Evolutionary conservation across 1,284 basidiomycete species (phyloP).

Genomic region (Puccinia horiana): DNA sequence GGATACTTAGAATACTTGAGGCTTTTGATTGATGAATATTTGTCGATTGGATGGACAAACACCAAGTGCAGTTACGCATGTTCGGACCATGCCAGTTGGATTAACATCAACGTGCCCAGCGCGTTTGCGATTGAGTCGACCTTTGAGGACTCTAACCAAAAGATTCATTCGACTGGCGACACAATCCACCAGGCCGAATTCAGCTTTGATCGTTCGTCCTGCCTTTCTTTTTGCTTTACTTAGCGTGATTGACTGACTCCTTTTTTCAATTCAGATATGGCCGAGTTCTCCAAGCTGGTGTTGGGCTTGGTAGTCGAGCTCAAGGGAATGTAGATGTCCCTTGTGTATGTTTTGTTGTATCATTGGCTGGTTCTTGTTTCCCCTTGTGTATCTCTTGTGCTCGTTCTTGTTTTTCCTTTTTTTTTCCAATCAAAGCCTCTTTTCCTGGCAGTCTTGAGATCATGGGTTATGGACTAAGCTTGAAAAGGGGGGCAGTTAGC

Average conservation of each 20-base stretch:
- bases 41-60: constrained; percentile 59
- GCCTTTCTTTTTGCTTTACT: not conserved
- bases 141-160: constrained; percentile 66
- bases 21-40: constrained; percentile 53
- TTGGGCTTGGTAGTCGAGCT: constrained; percentile 25
- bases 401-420: too few relatives aligned
- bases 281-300: constrained; percentile 37
- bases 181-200: constrained; percentile 82
- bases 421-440: too few relatives aligned
- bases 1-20: not conserved
- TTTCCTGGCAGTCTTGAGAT: too few relatives aligned
- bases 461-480: too few relatives aligned
- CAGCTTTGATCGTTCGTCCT: constrained; percentile 63
- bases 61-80: constrained; percentile 88
- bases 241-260: not conserved
- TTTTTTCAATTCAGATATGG: constrained; percentile 24
- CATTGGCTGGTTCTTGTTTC: too few relatives aligned
- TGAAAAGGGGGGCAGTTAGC: too few relatives aligned
- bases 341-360: too few relatives aligned
- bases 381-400: too few relatives aligned
- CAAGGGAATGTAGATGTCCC: constrained; percentile 1
- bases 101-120: constrained; percentile 58
- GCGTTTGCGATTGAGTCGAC: constrained; percentile 60
- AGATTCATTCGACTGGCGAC: constrained; percentile 81
- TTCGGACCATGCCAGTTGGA: constrained; percentile 67